Evolutionary conservation across 768 basidiomycete genomes (phyloP), one percentile per base, ranked within the genome.

Genomic region (Albatrellus ellisii): DNA sequence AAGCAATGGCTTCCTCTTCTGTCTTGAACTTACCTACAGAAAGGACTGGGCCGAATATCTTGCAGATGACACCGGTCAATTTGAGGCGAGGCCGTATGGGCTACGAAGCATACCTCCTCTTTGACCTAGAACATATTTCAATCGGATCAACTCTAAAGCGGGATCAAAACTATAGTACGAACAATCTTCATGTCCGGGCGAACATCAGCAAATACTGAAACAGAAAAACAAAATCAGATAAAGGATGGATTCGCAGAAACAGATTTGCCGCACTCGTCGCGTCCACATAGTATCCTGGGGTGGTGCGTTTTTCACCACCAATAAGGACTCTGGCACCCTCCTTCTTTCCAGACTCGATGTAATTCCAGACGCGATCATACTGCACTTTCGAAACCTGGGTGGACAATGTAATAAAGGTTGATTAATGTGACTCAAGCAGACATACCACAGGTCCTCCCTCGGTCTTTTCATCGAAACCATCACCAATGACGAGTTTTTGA

Each of bases 31-130:
- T 75, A 32, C 79, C 80, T 32, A 97, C 73, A 20, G 77, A 71
- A 29, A 92, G 72, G 2, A 98, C 92, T 21, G 94, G 94, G 7
- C 94, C 94, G 58, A 98, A 98, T 51, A 95, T 95, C 79, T 92
- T 53, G 31, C 21, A 15, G 10, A 31, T 6, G 44, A 8, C 10
- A 15, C n/a, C n/a, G n/a, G n/a, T n/a, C n/a, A n/a, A n/a, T n/a
- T n/a, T n/a, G n/a, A n/a, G n/a, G n/a, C n/a, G n/a, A n/a, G n/a
- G n/a, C n/a, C n/a, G n/a, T n/a, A n/a, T n/a, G n/a, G n/a, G n/a
- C n/a, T n/a, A n/a, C n/a, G n/a, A n/a, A n/a, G n/a, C 46, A 26
- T 56, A 69, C 79, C 68, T 87, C 84, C 62, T 88, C 85, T 55
- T 73, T 68, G 49, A 78, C 74, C 75, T 77, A 44, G 17, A 7